These are phyloP conservation scores for Lachnellula suecica DNA, from an alignment of 2,329 filamentous ascomycete species.

Conservation along the genomic window DNA sequence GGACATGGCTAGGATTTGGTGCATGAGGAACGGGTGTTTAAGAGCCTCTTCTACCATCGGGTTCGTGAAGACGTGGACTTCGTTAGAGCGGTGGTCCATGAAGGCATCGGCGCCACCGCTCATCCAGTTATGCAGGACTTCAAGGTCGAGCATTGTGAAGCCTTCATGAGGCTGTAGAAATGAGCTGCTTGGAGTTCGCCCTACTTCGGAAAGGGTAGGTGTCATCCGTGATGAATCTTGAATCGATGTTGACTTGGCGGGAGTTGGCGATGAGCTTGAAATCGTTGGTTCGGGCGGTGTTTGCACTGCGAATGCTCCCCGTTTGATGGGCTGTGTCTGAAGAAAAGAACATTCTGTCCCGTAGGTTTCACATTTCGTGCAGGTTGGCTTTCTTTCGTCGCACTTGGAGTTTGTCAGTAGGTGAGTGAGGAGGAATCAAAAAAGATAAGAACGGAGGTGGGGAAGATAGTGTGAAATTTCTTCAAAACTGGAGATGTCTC, in stretches of 20 bases:
- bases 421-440: not conserved
- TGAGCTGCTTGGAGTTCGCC: not conserved
- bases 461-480: no score
- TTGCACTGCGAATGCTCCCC: not conserved
- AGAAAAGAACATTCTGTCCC: slow-evolving; percentile 28
- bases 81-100: slow-evolving; percentile 11
- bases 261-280: slow-evolving; percentile 1
- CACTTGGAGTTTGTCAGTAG: slow-evolving; percentile 20
- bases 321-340: slow-evolving; percentile 27
- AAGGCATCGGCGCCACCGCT: slow-evolving; percentile 34
- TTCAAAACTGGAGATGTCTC: no score
- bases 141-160: slow-evolving; percentile 38
- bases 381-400: slow-evolving; percentile 30
- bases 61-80: slow-evolving; percentile 21
- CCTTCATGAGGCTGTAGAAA: not conserved
- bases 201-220: no score
- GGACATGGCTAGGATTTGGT: slow-evolving; percentile 35
- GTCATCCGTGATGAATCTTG: no score
- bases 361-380: slow-evolving; percentile 26
- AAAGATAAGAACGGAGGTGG: not conserved
- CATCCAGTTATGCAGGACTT: slow-evolving; percentile 43
- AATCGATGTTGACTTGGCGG: not conserved
- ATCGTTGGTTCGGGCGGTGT: slow-evolving; percentile 8
- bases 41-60: slow-evolving; percentile 25
- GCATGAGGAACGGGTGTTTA: slow-evolving; percentile 35